Base-by-base conservation (phyloP, 2,329 filamentous ascomycete genomes). In the Alternaria conjuncta region DNA sequence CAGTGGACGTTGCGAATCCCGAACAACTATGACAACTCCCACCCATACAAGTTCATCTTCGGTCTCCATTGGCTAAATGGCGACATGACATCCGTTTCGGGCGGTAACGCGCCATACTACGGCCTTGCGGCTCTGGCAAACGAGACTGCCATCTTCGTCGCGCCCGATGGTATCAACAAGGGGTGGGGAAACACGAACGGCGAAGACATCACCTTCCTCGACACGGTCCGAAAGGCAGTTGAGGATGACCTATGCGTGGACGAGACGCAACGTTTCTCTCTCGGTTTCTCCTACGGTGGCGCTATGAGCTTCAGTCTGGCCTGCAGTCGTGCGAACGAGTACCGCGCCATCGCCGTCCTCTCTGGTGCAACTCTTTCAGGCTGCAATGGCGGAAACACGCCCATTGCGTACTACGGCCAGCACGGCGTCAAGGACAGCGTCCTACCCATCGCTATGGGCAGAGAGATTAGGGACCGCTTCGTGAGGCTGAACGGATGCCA, bases 271-370 rank as follows among this genome's bases (percentile, higher is more conserved):
- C 75, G 81, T 59, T 85, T 84, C 71, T 76, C 81, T 25, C 81
- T 81, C 2, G 82, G 82, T n/a, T 84, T 82, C 71, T 82, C 79
- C 63, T 84, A 82, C 67, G 82, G 83, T 41, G 82, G 76, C 44
- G 78, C 79, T 47, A 84, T 84, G 80, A 78, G 75, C 4, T 82
- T 77, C 69, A 74, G 79, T 1, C 69, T 84, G 13, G 82, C 83
- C 4, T 84, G 82, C 66, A 77, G 81, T 3, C 78, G 79, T 15
- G 76, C 81, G 5, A 68, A 71, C 18, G 72, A 74, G 53, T 79
- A 83, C 71, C 78, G 79, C 32, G 83, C 80, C 45, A 78, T 84
- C 18, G 78, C 79, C 32, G 65, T 69, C 11, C 53, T 73, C 9
- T 72, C 69, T 36, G 71, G 71, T 15, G 71, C 61, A 3, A 60